phyloP scores from a whole-genome alignment of 257 asterid species.

The Rauvolfia tetraphylla region DNA sequence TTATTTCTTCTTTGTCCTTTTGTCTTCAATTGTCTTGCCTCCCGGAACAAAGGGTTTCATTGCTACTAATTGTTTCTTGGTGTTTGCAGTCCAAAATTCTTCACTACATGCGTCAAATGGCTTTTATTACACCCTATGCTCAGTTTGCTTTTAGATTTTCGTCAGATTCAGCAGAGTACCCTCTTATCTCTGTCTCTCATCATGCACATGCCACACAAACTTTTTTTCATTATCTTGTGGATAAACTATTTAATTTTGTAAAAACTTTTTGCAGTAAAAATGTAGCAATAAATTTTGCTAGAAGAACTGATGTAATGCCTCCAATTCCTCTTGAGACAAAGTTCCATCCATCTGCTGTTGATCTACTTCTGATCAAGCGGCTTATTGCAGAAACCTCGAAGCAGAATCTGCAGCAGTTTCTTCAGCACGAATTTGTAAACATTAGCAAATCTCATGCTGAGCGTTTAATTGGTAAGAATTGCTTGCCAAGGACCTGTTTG shows the following conservation, averaged over 20 bases:
- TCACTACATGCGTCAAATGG: conserved; percentile 97
- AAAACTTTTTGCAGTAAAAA: conserved; percentile 49
- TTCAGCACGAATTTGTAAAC: conserved; percentile 89
- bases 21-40: neutral
- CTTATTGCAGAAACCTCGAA: conserved; percentile 80
- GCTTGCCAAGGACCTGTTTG: neutral
- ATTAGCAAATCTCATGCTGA: conserved; percentile 75
- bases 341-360: conserved; percentile 96
- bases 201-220: neutral
- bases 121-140: conserved; percentile 91
- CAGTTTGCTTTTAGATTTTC: conserved; percentile 81
- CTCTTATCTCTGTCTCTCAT: conserved; percentile 26
- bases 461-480: conserved; percentile 71
- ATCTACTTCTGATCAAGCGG: conserved; percentile 79
- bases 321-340: conserved; percentile 89
- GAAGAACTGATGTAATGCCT: conserved; percentile 91
- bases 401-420: conserved; percentile 70
- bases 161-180: conserved; percentile 80
- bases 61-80: conserved; percentile 18
- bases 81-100: conserved; percentile 75
- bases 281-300: conserved; percentile 58
- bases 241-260: conserved; percentile 10
- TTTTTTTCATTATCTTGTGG: conserved; percentile 12
- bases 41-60: neutral
- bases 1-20: conserved; percentile 10